A percentile compares a stretch with the other conserved stretches of the same genome.
Conservation (phyloP, 2,329 filamentous ascomycete species). For the Juglanconis sp. region DNA sequence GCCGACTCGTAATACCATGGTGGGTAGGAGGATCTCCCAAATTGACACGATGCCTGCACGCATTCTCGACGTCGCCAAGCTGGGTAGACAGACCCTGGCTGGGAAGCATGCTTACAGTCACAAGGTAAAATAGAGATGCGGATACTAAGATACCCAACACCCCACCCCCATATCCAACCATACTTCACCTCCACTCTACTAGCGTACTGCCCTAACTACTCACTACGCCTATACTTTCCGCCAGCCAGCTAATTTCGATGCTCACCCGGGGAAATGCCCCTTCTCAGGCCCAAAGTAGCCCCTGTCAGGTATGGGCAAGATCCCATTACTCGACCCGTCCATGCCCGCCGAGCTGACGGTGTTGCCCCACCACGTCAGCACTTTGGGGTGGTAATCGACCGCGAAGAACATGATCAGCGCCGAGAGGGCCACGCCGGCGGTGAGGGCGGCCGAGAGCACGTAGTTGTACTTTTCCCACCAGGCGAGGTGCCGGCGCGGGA, state of each 20-base stretch:
- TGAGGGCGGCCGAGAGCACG: conserved; percentile 35
- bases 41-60: too few species aligned
- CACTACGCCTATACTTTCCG: not conserved
- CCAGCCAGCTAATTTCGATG: too few species aligned
- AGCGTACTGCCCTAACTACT: not conserved
- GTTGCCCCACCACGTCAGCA: conserved; percentile 39
- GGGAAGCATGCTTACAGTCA: not conserved
- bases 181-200: too few species aligned
- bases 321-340: conserved; percentile 19
- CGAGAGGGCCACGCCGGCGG: conserved; percentile 34
- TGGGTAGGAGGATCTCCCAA: not conserved
- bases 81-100: too few species aligned
- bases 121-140: not conserved
- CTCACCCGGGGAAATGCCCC: conserved; percentile 8
- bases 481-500: conserved; percentile 35
- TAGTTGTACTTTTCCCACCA: conserved; percentile 44
- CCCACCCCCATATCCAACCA: too few species aligned
- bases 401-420: conserved; percentile 39
- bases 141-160: conserved; percentile 7
- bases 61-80: too few species aligned
- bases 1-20: not conserved
- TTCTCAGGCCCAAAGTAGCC: conserved; percentile 23
- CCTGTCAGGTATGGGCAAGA: conserved; percentile 21
- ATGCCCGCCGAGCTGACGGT: conserved; percentile 31
- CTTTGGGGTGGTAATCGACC: conserved; percentile 31